These are phyloP conservation scores for Elsinoe necatrix DNA, from an alignment of 2,329 filamentous ascomycete species.

Conservation along the genomic window DNA sequence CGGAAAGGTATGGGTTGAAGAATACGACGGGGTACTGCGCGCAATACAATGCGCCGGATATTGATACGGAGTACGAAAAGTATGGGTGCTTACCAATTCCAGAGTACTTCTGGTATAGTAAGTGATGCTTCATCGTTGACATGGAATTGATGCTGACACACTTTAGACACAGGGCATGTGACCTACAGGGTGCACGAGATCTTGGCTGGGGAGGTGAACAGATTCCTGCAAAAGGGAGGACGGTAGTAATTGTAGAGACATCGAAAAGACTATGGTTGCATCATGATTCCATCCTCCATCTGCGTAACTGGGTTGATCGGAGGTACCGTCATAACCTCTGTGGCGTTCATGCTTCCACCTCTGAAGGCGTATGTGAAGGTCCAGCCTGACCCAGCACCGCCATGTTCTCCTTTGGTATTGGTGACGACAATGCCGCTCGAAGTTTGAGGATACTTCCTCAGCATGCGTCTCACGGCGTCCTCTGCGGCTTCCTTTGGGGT, in stretches of 20 bases:
- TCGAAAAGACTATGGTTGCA: background rate
- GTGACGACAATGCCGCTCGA: constrained; percentile 10
- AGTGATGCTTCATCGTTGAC: background rate
- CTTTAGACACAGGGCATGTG: constrained; percentile 34
- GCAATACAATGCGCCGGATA: constrained; percentile 40
- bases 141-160: background rate
- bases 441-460: constrained; percentile 4
- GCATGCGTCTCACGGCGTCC: constrained; percentile 4
- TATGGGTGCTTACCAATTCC: constrained; percentile 40
- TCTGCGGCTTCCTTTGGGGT: constrained; percentile 1
- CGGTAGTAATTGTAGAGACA: background rate
- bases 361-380: constrained; percentile 10
- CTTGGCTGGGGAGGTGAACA: constrained; percentile 25
- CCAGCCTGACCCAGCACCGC: constrained; percentile 1
- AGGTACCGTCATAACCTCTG: background rate
- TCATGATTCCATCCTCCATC: background rate
- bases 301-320: background rate
- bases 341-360: constrained; percentile 7
- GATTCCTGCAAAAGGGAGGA: background rate
- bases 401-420: constrained; percentile 2
- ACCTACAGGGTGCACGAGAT: constrained; percentile 36
- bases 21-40: constrained; percentile 41
- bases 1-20: constrained; percentile 35
- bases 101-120: constrained; percentile 41
- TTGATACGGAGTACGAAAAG: constrained; percentile 34